phyloP scores from a whole-genome alignment of 2,329 filamentous ascomycete genomes.

The Neofusicoccum kwambonambiense region DNA sequence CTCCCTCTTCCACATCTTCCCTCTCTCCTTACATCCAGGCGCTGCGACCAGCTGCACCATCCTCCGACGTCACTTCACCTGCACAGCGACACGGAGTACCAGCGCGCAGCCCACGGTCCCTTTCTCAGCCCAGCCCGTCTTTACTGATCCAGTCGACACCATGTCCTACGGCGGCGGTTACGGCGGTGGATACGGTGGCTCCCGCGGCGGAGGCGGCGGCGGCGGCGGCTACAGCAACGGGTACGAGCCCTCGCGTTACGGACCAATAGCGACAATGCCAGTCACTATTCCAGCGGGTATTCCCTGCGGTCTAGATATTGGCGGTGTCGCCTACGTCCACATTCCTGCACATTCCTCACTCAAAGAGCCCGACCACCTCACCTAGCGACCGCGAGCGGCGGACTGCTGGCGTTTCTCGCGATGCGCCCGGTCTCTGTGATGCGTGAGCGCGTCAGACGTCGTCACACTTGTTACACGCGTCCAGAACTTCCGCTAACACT shows the following conservation, averaged over 20 bases:
- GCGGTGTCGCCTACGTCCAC: conserved; percentile 26
- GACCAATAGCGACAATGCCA: conserved; percentile 47
- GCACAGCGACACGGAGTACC: not conserved
- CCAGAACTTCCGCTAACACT: not conserved
- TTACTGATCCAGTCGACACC: conserved; percentile 37
- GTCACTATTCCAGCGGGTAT: conserved; percentile 48
- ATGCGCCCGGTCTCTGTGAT: not conserved
- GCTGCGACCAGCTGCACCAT: not conserved
- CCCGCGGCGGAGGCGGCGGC: conserved; percentile 49
- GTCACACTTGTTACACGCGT: not conserved
- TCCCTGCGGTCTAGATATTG: conserved; percentile 42
- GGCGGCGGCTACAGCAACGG: conserved; percentile 54
- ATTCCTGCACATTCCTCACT: not conserved
- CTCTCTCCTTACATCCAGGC: not conserved
- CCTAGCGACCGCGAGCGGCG: not conserved
- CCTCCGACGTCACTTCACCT: not conserved
- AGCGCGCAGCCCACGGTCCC: conserved; percentile 16
- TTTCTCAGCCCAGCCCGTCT: conserved; percentile 28
- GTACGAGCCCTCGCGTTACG: conserved; percentile 46
- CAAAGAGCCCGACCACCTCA: not conserved
- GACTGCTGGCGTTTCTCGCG: not conserved
- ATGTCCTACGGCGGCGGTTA: conserved; percentile 67
- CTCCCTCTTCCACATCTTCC: conserved; percentile 4
- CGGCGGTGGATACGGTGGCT: conserved; percentile 45
- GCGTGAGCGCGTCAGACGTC: conserved; percentile 5